Evolutionary conservation across 78 protist species (phyloP), one percentile per base, ranked within the genome.

Genomic region (Neovahlkampfia damariscottae): DNA sequence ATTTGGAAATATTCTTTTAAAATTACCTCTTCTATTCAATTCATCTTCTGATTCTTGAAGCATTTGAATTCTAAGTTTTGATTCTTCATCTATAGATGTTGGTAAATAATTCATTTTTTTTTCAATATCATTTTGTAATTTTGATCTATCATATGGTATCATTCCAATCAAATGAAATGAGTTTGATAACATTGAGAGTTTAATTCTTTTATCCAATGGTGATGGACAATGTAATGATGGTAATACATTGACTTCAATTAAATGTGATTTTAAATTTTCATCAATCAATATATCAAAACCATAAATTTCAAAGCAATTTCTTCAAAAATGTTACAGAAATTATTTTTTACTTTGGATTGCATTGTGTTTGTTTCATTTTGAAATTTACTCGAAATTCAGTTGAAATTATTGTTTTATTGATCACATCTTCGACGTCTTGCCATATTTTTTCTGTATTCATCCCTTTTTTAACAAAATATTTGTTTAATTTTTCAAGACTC

Each of bases 251-350:
- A 66, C 78, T 70, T 84, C 88, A 19, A 84, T 40, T 4, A 84
- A 70, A 40, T 68, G 67, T 37, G 81, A 74, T 66, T 9, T 9
- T 5, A 68, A 73, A 38, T 8, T 9, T 40, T 34, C 3, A 78
- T 87, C 90, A 69, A 87, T 38, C 77, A 87, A 58, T 38, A 87
- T 71, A 74, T 87, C 90, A 41, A 81, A 71, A 34, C 90, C 90
- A 74, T 74, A 83, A 50, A 87, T 30, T 83, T 87, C 86, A 59
- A 82, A 84, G 77, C 79, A 77, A 74, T 36, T 69, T 3, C 10
- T 5, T 2, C 74, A 68, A 78, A 8, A 39, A 38, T 36, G 8
- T 2, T n/a, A n/a, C n/a, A n/a, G n/a, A n/a, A n/a, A n/a, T n/a
- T n/a, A n/a, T n/a, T n/a, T n/a, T n/a, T n/a, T n/a, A n/a, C n/a